Evolutionary conservation across 345 rosid genomes (phyloP).

Genomic region (Eucalyptus sp.): DNA sequence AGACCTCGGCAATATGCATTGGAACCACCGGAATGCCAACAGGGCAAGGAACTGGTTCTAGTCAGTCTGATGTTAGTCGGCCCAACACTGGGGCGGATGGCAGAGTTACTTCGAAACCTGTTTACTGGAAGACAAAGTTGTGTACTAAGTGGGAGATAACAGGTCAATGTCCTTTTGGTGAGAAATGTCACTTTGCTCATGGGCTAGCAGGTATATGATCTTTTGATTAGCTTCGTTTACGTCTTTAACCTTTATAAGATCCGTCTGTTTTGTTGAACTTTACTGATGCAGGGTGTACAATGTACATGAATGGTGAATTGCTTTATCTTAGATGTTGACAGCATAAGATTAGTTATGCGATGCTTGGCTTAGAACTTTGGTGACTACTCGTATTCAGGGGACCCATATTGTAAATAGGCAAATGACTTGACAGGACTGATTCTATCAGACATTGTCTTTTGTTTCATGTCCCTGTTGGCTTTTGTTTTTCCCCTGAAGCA

Average conservation of each 20-base stretch:
- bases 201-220: conserved; percentile 67
- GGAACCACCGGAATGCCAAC: conserved; percentile 24
- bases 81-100: conserved; percentile 14
- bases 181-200: conserved; percentile 93
- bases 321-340: not conserved
- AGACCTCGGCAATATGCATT: conserved; percentile 68
- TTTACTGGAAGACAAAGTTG: conserved; percentile 84
- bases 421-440: not conserved
- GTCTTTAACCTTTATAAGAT: not conserved
- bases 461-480: not conserved
- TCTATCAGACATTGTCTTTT: not conserved
- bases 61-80: conserved; percentile 35
- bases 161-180: conserved; percentile 84
- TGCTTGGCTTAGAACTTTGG: not conserved
- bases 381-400: not conserved
- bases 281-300: not conserved
- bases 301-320: not conserved
- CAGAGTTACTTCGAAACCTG: conserved; percentile 35
- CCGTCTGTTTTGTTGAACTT: not conserved
- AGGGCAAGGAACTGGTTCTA: conserved; percentile 18
- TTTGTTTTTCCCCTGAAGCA: not conserved
- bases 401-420: not conserved
- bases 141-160: conserved; percentile 70
- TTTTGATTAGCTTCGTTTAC: not conserved
- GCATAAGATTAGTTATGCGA: not conserved